A percentile compares a stretch with the other conserved stretches of the same genome.
Evolutionary conservation across 371 early-diverging fungal genomes (phyloP).

Genomic region (Haplosporangium sp.): DNA sequence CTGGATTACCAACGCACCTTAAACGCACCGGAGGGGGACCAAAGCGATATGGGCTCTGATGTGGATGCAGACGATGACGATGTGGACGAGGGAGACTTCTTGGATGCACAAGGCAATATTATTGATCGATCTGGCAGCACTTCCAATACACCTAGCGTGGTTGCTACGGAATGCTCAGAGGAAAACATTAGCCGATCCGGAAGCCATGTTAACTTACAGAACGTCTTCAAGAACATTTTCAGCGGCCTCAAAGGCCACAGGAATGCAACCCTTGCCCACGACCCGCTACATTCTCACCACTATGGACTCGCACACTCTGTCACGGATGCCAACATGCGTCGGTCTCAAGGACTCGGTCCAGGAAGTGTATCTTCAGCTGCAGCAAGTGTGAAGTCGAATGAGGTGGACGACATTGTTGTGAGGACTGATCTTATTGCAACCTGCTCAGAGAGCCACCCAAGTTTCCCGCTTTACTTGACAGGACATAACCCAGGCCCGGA

Average conservation of each 20-base stretch:
- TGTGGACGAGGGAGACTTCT: conserved; percentile 33
- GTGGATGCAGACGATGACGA: conserved; percentile 66
- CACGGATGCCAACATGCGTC: conserved; percentile 50
- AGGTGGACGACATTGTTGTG: conserved; percentile 53
- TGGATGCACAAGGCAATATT: conserved; percentile 46
- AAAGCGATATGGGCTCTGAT: conserved; percentile 59
- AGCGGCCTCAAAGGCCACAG: conserved; percentile 11
- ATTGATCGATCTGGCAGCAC: conserved; percentile 29
- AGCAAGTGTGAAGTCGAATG: conserved; percentile 37
- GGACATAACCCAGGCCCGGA: conserved; percentile 62
- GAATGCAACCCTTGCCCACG: conserved; percentile 8
- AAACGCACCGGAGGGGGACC: conserved; percentile 17
- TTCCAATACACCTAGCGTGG: conserved; percentile 35
- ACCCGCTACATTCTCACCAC: conserved; percentile 25
- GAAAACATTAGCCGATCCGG: conserved; percentile 26
- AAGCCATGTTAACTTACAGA: conserved; percentile 40
- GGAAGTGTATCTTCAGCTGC: background rate
- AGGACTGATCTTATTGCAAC: conserved; percentile 59
- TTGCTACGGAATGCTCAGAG: conserved; percentile 37
- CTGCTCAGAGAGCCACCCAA: conserved; percentile 68
- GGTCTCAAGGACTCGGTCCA: conserved; percentile 30
- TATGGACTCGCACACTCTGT: conserved; percentile 44
- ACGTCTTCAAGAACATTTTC: conserved; percentile 45
- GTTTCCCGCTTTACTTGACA: conserved; percentile 69
- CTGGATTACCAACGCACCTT: conserved; percentile 33